Evolutionary conservation across 805 yeast genomes (phyloP).

Genomic region (Candida maesae): DNA sequence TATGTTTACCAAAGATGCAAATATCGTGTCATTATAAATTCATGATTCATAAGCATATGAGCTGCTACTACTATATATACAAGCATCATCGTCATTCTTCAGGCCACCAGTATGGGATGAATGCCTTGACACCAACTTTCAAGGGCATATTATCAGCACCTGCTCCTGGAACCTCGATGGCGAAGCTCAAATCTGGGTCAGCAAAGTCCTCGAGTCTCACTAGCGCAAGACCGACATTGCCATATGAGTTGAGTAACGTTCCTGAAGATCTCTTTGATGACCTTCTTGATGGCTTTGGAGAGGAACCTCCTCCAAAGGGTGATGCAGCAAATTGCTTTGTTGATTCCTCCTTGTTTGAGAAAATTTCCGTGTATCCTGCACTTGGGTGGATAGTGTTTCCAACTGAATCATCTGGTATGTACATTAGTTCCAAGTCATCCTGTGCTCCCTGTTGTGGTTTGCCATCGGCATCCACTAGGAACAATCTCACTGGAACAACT

Average conservation of each 20-base stretch:
- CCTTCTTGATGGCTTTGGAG: not conserved
- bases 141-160: conserved; percentile 20
- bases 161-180: conserved; percentile 27
- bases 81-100: no score
- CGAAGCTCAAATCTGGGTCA: conserved; percentile 31
- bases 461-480: conserved; percentile 16
- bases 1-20: no score
- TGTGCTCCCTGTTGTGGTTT: conserved; percentile 2
- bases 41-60: no score
- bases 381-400: conserved; percentile 10
- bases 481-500: conserved; percentile 60
- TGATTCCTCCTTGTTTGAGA: conserved; percentile 17
- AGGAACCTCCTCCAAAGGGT: conserved; percentile 35
- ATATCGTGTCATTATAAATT: no score
- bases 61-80: no score
- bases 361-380: conserved; percentile 19
- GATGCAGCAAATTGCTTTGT: conserved; percentile 27
- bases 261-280: conserved; percentile 39
- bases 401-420: conserved; percentile 13
- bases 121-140: conserved; percentile 46
- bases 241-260: conserved; percentile 49
- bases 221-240: conserved; percentile 63
- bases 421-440: conserved; percentile 17
- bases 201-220: conserved; percentile 45
- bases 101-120: conserved; percentile 79